Conservation (phyloP, 139 green algal genomes). For the Chlamydomonas sp. region DNA sequence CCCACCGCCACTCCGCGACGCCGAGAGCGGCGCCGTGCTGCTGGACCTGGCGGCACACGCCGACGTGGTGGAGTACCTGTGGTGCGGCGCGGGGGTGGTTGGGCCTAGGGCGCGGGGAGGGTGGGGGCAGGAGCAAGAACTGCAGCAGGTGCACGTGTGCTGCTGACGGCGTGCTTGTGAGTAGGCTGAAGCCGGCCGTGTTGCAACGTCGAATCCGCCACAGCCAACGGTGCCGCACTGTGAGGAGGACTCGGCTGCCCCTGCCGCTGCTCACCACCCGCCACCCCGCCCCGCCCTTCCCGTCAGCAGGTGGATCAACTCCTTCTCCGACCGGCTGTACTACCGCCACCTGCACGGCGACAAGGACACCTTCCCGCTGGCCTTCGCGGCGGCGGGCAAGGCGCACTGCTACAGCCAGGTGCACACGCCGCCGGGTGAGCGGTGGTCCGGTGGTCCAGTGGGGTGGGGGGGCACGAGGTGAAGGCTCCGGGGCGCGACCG, state of each 20-base stretch:
- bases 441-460: neutral
- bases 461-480: neutral
- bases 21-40: slow-evolving; percentile 66
- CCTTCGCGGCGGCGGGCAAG: slow-evolving; percentile 64
- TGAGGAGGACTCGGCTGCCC: neutral
- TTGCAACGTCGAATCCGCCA: too few relatives aligned
- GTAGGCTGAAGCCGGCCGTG: too few relatives aligned
- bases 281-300: neutral
- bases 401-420: slow-evolving; percentile 54
- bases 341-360: slow-evolving; percentile 45
- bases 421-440: slow-evolving; percentile 35
- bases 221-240: too few relatives aligned
- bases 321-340: slow-evolving; percentile 32
- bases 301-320: slow-evolving; percentile 31
- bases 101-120: too few relatives aligned
- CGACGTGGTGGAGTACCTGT: slow-evolving; percentile 59
- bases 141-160: too few relatives aligned
- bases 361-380: slow-evolving; percentile 66
- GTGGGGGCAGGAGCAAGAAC: too few relatives aligned
- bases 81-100: neutral
- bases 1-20: slow-evolving; percentile 22
- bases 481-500: too few relatives aligned
- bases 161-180: too few relatives aligned
- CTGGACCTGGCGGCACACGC: slow-evolving; percentile 57
- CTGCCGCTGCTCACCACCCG: neutral